phyloP scores from a whole-genome alignment of 495 filamentous ascomycete species.

The Astrocystis sublimbata region DNA sequence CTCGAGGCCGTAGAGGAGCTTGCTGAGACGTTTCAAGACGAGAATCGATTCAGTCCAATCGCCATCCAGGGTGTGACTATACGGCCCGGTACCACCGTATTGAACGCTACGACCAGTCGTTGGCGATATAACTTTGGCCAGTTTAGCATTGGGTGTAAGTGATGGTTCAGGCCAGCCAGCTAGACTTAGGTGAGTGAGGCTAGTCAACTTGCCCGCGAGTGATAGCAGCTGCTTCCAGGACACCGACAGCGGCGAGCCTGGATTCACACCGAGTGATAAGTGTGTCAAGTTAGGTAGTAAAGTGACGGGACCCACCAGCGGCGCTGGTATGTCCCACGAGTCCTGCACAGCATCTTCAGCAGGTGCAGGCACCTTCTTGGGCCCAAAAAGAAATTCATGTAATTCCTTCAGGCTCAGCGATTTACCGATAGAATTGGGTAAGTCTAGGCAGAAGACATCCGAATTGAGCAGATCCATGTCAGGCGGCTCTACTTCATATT shows the following conservation, averaged over 20 bases:
- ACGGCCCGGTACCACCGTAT: constrained; percentile 64
- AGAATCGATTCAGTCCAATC: constrained; percentile 71
- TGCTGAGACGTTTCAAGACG: constrained; percentile 68
- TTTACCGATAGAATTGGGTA: constrained; percentile 60
- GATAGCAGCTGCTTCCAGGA: constrained; percentile 70
- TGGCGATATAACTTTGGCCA: constrained; percentile 48
- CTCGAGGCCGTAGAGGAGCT: constrained; percentile 66
- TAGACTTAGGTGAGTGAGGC: constrained; percentile 74
- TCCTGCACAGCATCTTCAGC: constrained; percentile 37
- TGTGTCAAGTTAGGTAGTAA: constrained; percentile 55
- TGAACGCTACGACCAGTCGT: constrained; percentile 42
- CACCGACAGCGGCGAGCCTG: constrained; percentile 30
- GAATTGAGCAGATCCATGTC: constrained; percentile 44
- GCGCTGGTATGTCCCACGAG: constrained; percentile 43
- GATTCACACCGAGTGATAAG: constrained; percentile 55
- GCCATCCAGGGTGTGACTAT: constrained; percentile 63
- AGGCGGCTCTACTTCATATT: constrained; percentile 28
- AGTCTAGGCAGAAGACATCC: constrained; percentile 62
- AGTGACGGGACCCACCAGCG: constrained; percentile 28
- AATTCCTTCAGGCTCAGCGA: constrained; percentile 63
- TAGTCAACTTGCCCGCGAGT: constrained; percentile 61
- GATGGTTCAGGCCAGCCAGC: constrained; percentile 79
- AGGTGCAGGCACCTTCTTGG: constrained; percentile 14
- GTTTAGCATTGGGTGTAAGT: constrained; percentile 62
- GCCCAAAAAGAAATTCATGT: constrained; percentile 50